Evolutionary conservation across 164 flowering plant genomes (phyloP).

Genomic region (Sedum album): DNA sequence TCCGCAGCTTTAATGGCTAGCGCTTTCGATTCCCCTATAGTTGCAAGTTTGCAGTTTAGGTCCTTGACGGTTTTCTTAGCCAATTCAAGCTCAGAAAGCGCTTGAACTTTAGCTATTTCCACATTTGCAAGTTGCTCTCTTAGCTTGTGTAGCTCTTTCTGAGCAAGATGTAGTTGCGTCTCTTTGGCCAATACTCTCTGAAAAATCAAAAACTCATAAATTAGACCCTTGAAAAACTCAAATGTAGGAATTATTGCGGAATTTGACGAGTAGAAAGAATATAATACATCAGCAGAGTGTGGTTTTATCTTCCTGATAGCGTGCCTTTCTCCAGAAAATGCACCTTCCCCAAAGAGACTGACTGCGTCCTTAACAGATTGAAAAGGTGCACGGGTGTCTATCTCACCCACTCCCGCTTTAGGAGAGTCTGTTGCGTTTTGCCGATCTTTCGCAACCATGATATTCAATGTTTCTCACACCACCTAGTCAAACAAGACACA

Average conservation of each 20-base stretch:
- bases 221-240: background rate
- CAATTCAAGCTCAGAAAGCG: constrained; percentile 66
- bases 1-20: constrained; percentile 54
- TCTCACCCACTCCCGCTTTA: constrained; percentile 72
- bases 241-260: background rate
- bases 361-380: constrained; percentile 97
- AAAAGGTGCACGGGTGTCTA: constrained; percentile 94
- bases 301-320: constrained; percentile 52
- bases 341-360: constrained; percentile 75
- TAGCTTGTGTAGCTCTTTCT: constrained; percentile 68
- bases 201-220: constrained; percentile 11
- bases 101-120: constrained; percentile 61
- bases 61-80: constrained; percentile 61
- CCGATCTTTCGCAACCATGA: constrained; percentile 49
- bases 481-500: background rate
- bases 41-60: constrained; percentile 46
- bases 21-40: constrained; percentile 48
- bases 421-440: constrained; percentile 42
- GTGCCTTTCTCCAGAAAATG: constrained; percentile 61
- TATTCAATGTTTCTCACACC: constrained; percentile 10
- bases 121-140: constrained; percentile 69
- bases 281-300: constrained; percentile 35
- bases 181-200: constrained; percentile 81
- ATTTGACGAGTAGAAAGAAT: background rate
- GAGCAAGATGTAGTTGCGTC: constrained; percentile 68